Evolutionary conservation across 176 grass and related monocot genomes (phyloP), one percentile per base, ranked within the genome.

Genomic region (Raddia distichophylla): DNA sequence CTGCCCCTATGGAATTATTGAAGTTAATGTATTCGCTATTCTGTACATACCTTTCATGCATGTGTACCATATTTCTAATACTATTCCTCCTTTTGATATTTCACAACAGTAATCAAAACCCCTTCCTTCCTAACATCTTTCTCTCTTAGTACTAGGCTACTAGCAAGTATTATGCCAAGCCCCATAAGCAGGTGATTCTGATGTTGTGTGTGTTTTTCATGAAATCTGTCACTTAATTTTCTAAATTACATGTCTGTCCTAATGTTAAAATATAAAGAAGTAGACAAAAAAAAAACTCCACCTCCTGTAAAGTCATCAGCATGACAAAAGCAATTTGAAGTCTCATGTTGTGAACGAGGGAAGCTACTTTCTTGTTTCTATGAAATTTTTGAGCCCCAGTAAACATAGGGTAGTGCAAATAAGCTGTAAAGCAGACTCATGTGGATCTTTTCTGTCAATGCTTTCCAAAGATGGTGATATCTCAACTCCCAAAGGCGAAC

Each of bases 31-130:
- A 84, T 84, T 27, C 27, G 27, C 27, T 27, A 27, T 27, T 73
- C 73, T 53, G 47, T 35, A 74, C 60, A 7, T 14, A 75, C 37
- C 1, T 59, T 73, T 8, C 82, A 90, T 78, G 65, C 74, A 71
- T 74, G 82, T 80, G 55, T 20, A 52, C 19, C 15, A 40, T 11
- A 79, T 43, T 54, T 40, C 35, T 37, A 67, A 11, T 34, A 80
- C 45, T 42, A 76, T 67, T 74, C 84, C 62, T 45, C 86, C 88
- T 32, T 83, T 91, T 84, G 33, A 80, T 72, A 80, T 89, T 79
- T 54, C 64, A 66, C 75, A 85, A 46, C 80, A 75, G 67, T 51
- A 79, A 81, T 34, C 67, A 66, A 64, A 42, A n/a, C 49, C 0
- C 18, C 47, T 49, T 4, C 59, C 8, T 49, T 4, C 59, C 8